Conservation (phyloP, 2,329 filamentous ascomycete genomes). For the Ceratocystis lukuohia region DNA sequence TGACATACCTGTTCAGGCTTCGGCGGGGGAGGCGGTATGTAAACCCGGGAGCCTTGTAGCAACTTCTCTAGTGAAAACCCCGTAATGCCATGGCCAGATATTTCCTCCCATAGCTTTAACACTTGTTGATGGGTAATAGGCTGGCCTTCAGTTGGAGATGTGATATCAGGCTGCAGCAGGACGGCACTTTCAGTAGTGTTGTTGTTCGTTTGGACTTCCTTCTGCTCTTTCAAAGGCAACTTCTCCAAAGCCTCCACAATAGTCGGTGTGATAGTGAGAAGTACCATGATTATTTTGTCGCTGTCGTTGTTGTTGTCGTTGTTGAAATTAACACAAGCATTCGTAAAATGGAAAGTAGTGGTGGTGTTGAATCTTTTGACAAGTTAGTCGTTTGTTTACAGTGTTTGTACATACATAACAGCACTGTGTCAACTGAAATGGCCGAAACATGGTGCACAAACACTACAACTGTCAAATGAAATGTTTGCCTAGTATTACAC, state of each 20-base stretch:
- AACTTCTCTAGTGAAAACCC: slow-evolving; percentile 51
- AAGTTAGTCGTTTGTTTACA: background rate
- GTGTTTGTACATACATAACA: background rate
- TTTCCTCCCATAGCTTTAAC: slow-evolving; percentile 43
- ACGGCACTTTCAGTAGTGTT: slow-evolving; percentile 10
- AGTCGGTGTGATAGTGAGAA: slow-evolving; percentile 60
- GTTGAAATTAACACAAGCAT: background rate
- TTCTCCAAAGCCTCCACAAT: slow-evolving; percentile 48
- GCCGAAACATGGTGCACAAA: background rate
- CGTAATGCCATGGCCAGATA: slow-evolving; percentile 29
- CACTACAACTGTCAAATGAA: background rate
- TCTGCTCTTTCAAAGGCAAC: slow-evolving; percentile 19
- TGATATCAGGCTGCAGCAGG: background rate
- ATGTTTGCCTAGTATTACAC: background rate
- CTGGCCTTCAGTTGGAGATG: slow-evolving; percentile 38
- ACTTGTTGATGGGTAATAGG: slow-evolving; percentile 62
- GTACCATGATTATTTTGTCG: slow-evolving; percentile 44
- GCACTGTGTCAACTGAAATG: background rate
- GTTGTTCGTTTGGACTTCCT: slow-evolving; percentile 1
- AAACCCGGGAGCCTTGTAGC: slow-evolving; percentile 57
- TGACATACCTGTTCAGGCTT: slow-evolving; percentile 60
- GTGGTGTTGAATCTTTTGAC: background rate
- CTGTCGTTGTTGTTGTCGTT: background rate
- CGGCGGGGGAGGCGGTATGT: slow-evolving; percentile 64
- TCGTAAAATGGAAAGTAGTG: background rate